These are phyloP conservation scores for Handroanthus guayacan DNA, from an alignment of 257 asterid genomes.

Conservation along the genomic window DNA sequence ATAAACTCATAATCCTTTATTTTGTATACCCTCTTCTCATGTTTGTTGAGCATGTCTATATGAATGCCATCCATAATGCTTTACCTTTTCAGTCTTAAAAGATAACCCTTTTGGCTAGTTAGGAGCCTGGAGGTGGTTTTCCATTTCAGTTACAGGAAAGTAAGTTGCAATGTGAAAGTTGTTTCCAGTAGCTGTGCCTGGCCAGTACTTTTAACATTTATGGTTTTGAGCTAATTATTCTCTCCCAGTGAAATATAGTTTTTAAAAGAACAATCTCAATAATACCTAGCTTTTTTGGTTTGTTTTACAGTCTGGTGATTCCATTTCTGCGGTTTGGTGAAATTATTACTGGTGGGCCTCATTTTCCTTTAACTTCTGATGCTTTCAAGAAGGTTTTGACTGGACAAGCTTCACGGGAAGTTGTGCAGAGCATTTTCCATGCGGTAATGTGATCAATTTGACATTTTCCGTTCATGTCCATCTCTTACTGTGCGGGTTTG, in stretches of 20 bases:
- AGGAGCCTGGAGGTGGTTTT: conserved; percentile 3
- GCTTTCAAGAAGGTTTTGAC: conserved; percentile 93
- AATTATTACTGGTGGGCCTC: conserved; percentile 79
- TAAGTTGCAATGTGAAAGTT: conserved; percentile 8
- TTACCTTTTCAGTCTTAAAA: conserved; percentile 1
- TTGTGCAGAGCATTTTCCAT: conserved; percentile 75
- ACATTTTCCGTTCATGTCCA: conserved; percentile 20
- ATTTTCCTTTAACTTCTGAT: conserved; percentile 83
- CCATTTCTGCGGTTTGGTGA: conserved; percentile 93
- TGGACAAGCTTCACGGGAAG: conserved; percentile 85
- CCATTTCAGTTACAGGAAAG: conserved; percentile 10
- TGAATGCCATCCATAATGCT: neutral
- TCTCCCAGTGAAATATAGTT: conserved; percentile 10
- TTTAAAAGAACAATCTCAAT: conserved; percentile 15
- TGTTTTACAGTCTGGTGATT: conserved; percentile 66
- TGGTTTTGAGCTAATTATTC: conserved; percentile 14
- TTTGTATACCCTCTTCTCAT: neutral
- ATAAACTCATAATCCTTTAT: neutral
- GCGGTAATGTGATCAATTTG: conserved; percentile 62
- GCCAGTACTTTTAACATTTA: conserved; percentile 6
- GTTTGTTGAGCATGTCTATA: conserved; percentile 15
- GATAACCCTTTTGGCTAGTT: neutral
- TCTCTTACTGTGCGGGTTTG: neutral
- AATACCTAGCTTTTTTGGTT: conserved; percentile 25
- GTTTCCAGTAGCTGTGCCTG: conserved; percentile 13